Evolutionary conservation across 2,329 filamentous ascomycete genomes (phyloP).

Genomic region (Aureobasidium sp.): DNA sequence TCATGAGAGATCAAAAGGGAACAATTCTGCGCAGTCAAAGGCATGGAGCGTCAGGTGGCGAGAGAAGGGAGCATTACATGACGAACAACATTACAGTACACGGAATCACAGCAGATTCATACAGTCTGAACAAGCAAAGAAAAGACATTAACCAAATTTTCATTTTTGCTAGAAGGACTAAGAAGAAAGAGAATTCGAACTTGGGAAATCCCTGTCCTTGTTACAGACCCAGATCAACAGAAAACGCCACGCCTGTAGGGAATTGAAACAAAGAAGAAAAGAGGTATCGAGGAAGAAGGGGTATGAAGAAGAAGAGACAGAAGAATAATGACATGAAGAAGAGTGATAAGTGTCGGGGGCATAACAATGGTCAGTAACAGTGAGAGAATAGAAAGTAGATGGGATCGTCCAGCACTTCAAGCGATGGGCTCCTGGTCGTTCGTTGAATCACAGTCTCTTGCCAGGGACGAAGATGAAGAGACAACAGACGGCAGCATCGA

Average conservation of each 20-base stretch:
- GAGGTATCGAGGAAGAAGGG: not conserved
- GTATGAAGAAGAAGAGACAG: not conserved
- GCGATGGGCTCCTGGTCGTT: not conserved
- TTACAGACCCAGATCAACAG: not conserved
- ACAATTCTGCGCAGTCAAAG: not conserved
- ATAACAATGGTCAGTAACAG: not conserved
- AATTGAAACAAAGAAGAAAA: not conserved
- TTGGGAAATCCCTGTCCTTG: not conserved
- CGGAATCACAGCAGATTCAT: not conserved
- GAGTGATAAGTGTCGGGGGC: not conserved
- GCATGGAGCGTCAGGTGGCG: not conserved
- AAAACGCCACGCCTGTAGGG: not conserved
- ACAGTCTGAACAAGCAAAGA: not conserved
- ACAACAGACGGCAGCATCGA: constrained; percentile 76
- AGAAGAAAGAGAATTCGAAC: not conserved
- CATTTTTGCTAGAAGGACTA: not conserved
- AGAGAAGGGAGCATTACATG: not conserved
- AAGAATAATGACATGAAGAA: not conserved
- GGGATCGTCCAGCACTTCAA: not conserved
- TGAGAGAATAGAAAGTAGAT: not conserved
- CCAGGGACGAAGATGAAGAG: constrained; percentile 95
- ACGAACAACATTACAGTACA: no score
- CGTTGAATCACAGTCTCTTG: constrained; percentile 55
- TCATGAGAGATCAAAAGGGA: not conserved
- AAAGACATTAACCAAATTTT: constrained; percentile 1